Conservation (phyloP, 176 grass and related monocot genomes). For the Avena sativa region DNA sequence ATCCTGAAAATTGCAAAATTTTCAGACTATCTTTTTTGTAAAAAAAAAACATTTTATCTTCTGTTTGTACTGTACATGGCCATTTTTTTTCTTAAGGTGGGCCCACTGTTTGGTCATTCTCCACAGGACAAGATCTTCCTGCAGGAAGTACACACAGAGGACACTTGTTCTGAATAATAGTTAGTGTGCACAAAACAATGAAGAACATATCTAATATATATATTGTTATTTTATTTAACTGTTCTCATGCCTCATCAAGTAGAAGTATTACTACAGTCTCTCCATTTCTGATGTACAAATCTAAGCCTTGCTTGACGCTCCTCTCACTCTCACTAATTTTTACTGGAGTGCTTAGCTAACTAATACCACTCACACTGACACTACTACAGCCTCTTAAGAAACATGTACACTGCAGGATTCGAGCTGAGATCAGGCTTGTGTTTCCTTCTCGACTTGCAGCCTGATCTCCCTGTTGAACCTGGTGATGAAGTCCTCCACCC, state of each 20-base stretch:
- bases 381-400: not conserved
- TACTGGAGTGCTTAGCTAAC: not conserved
- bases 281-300: not conserved
- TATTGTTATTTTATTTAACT: conserved; percentile 9
- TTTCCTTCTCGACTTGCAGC: conserved; percentile 62
- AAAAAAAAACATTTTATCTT: not conserved
- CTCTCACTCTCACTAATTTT: conserved; percentile 5
- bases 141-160: conserved; percentile 40
- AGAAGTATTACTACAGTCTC: not conserved
- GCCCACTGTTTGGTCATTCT: not conserved
- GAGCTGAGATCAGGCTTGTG: conserved; percentile 2
- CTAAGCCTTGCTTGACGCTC: conserved; percentile 8
- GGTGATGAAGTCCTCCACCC: conserved; percentile 92
- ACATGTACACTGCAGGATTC: conserved; percentile 8
- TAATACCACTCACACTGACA: not conserved
- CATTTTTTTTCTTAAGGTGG: not conserved
- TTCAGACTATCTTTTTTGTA: not conserved
- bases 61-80: not conserved
- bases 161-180: not conserved
- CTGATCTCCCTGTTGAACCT: conserved; percentile 90
- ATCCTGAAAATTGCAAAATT: not conserved
- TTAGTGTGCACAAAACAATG: not conserved
- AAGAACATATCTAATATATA: not conserved
- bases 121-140: conserved; percentile 11
- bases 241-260: conserved; percentile 23